phyloP scores from a whole-genome alignment of 2,329 filamentous ascomycete genomes.

The Lecanosticta acicola region DNA sequence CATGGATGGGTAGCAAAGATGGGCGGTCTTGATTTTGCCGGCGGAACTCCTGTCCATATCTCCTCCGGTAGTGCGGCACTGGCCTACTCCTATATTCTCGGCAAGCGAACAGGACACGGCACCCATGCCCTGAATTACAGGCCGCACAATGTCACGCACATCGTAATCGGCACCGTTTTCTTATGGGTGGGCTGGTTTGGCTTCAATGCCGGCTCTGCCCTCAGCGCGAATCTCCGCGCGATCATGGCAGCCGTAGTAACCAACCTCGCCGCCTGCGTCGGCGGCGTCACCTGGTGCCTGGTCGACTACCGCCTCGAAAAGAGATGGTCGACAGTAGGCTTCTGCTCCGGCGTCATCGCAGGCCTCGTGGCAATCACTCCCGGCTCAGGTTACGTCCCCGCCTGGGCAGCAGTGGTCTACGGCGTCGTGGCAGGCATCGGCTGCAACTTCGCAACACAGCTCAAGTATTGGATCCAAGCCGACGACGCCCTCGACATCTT shows the following conservation, averaged over 20 bases:
- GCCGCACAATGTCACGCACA: slow-evolving; percentile 87
- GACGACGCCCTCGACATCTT: slow-evolving; percentile 89
- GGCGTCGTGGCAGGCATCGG: slow-evolving; percentile 69
- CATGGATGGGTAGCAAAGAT: slow-evolving; percentile 72
- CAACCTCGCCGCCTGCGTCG: slow-evolving; percentile 76
- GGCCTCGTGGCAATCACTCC: slow-evolving; percentile 85
- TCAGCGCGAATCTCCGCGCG: slow-evolving; percentile 67
- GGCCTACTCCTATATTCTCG: slow-evolving; percentile 86
- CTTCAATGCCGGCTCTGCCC: slow-evolving; percentile 93
- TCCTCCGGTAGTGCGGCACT: slow-evolving; percentile 78
- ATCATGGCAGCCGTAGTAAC: slow-evolving; percentile 84
- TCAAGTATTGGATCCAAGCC: slow-evolving; percentile 75
- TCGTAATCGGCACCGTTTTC: slow-evolving; percentile 87
- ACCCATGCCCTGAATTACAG: slow-evolving; percentile 87
- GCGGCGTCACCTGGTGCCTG: slow-evolving; percentile 83
- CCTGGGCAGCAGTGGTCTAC: slow-evolving; percentile 77
- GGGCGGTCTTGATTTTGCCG: slow-evolving; percentile 82
- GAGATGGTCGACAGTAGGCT: slow-evolving; percentile 90
- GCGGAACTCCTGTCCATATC: slow-evolving; percentile 86
- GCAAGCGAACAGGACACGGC: slow-evolving; percentile 76
- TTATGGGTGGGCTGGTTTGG: slow-evolving; percentile 95
- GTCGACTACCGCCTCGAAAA: slow-evolving; percentile 82
- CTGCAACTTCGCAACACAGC: slow-evolving; percentile 85
- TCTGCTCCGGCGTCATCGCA: slow-evolving; percentile 84
- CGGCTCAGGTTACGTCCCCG: slow-evolving; percentile 76